A percentile compares a stretch with the other conserved stretches of the same genome.
Evolutionary conservation across 164 flowering plant species (phyloP).

Genomic region (Stephania cephalantha): DNA sequence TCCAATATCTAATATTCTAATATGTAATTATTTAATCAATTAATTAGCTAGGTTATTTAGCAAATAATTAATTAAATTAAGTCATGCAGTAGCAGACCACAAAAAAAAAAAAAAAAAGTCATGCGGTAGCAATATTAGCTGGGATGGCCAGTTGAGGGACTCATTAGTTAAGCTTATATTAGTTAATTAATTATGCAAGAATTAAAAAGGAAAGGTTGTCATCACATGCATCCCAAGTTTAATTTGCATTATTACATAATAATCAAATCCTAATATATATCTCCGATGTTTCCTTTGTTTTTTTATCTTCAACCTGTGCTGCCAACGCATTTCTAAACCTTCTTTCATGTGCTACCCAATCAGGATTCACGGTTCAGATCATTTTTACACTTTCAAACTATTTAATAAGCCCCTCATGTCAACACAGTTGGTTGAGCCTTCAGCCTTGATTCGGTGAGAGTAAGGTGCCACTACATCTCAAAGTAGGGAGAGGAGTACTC

Average conservation of each 20-base stretch:
- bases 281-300: background rate
- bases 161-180: background rate
- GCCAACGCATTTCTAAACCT: background rate
- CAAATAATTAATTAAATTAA: no score
- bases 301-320: background rate
- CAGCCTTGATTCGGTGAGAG: no score
- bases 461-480: no score
- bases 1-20: background rate
- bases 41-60: no score
- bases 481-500: no score
- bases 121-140: no score
- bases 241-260: no score
- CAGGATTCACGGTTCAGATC: background rate
- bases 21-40: background rate
- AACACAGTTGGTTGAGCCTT: no score
- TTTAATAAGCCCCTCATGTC: no score
- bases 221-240: background rate
- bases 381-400: background rate
- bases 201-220: background rate
- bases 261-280: background rate
- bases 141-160: background rate
- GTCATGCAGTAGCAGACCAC: background rate
- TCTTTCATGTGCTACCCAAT: background rate
- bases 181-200: background rate
- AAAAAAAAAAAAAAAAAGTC: no score